Base-by-base conservation (phyloP, 306 rosid species). In the Rosa chinensis region DNA sequence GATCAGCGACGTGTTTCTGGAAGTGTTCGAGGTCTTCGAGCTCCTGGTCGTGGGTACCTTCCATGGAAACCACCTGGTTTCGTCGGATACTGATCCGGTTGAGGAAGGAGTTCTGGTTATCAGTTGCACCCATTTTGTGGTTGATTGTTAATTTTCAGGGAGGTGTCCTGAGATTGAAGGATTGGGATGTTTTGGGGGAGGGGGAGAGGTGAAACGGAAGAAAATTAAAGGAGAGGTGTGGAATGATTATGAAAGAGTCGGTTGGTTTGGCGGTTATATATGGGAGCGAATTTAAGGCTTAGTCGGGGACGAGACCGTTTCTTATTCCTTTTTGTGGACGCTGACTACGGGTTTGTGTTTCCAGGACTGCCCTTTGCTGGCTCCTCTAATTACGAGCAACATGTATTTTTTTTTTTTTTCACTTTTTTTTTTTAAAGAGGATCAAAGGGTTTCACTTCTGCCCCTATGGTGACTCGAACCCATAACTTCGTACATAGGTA, bases 41-140 rank as follows among this genome's bases (percentile, higher is more conserved):
- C 44, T 93, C 99, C 28, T 81, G 95, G 28, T 96, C 98, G 21
- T 93, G 90, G 84, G 10, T 84, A 0, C 90, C 92, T 3, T 92
- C 99, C 97, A 96, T 93, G 56, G 99, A 85, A 58, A 88, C 86
- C 7, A 93, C 96, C 61, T 96, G 99, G 84, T 96, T 96, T 56
- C 98, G 73, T 2, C 99, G 91, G 70, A 93, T 91, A 80, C 99
- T 93, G 75, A 96, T 93, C 35, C 99, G 87, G 56, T 95, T 93
- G 81, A 96, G 88, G 53, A 96, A 96, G 0, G 99, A 93, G 28
- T 93, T 88, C 64, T 90, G 99, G 66, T 91, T 81, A 0, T 92
- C 97, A 13, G 98, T 89, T 0, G 97, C 91, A 21, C 90, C 90
- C 99, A 95, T 95, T 79, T 88, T 42, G 43, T 6, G 10, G n/a